Conservation (phyloP, 129 eudicot species). For the Saussurea involucrata region DNA sequence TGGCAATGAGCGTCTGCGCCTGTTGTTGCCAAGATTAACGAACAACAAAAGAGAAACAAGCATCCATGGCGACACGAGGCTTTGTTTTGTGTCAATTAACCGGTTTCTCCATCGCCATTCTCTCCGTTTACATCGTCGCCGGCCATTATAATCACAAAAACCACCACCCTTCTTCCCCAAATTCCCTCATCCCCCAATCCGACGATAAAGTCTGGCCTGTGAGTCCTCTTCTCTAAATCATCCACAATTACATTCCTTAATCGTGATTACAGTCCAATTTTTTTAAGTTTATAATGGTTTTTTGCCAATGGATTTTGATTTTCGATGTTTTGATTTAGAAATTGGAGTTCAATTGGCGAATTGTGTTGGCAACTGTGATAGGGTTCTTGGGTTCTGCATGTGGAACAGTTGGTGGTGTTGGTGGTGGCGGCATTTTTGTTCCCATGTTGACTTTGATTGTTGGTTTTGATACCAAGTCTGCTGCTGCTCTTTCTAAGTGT, state of each 20-base stretch:
- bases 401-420: constrained; percentile 96
- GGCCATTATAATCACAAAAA: constrained; percentile 13
- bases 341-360: constrained; percentile 77
- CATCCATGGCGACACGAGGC: constrained; percentile 59
- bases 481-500: constrained; percentile 97
- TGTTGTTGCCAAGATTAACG: background rate
- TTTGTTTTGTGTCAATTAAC: constrained; percentile 40
- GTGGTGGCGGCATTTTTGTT: constrained; percentile 98
- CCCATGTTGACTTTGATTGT: constrained; percentile 85
- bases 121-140: constrained; percentile 42
- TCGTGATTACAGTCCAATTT: no score
- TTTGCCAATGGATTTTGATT: background rate
- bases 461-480: no score
- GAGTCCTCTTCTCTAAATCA: background rate
- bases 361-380: constrained; percentile 67
- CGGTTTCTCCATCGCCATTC: constrained; percentile 39
- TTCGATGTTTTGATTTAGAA: constrained; percentile 38
- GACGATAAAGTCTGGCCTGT: constrained; percentile 82
- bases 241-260: background rate
- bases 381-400: constrained; percentile 93
- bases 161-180: constrained; percentile 6
- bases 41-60: background rate
- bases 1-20: background rate
- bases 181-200: background rate
- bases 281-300: background rate